These are phyloP conservation scores for Mortierella sp. DNA, from an alignment of 371 early-diverging fungal species.

Conservation along the genomic window DNA sequence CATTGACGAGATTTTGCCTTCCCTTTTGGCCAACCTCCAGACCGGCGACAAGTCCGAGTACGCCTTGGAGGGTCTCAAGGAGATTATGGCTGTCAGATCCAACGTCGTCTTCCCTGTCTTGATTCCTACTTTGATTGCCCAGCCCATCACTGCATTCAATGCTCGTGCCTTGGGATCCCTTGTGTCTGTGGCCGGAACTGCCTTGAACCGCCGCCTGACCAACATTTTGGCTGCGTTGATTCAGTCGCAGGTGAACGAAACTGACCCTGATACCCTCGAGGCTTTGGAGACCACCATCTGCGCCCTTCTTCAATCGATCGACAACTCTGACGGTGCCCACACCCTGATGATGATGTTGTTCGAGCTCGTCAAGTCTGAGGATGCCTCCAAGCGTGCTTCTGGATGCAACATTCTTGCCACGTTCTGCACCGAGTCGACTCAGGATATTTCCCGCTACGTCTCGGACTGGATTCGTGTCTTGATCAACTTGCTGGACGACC, in stretches of 20 bases:
- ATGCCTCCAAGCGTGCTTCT: constrained; percentile 65
- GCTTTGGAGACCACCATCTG: constrained; percentile 78
- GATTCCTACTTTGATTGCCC: constrained; percentile 91
- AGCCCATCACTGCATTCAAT: constrained; percentile 92
- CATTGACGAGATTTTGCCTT: constrained; percentile 93
- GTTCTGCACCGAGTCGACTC: constrained; percentile 78
- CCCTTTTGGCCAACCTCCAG: constrained; percentile 85
- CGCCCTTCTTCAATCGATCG: constrained; percentile 77
- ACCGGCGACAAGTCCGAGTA: constrained; percentile 77
- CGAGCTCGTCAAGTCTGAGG: constrained; percentile 74
- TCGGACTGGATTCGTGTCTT: constrained; percentile 89
- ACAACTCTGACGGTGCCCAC: constrained; percentile 84
- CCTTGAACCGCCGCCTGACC: constrained; percentile 85
- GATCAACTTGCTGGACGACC: constrained; percentile 76
- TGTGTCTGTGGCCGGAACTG: constrained; percentile 92
- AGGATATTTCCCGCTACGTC: constrained; percentile 79
- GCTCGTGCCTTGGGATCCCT: constrained; percentile 92
- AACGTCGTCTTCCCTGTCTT: constrained; percentile 97
- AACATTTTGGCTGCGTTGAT: constrained; percentile 87
- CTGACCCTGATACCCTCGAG: constrained; percentile 77
- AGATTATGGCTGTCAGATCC: constrained; percentile 96
- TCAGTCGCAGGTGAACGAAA: constrained; percentile 73
- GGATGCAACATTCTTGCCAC: constrained; percentile 74
- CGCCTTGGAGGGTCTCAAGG: constrained; percentile 95
- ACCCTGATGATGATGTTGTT: constrained; percentile 77